Base-by-base conservation (phyloP, 2,329 filamentous ascomycete genomes). In the Davidsoniella eucalypti region DNA sequence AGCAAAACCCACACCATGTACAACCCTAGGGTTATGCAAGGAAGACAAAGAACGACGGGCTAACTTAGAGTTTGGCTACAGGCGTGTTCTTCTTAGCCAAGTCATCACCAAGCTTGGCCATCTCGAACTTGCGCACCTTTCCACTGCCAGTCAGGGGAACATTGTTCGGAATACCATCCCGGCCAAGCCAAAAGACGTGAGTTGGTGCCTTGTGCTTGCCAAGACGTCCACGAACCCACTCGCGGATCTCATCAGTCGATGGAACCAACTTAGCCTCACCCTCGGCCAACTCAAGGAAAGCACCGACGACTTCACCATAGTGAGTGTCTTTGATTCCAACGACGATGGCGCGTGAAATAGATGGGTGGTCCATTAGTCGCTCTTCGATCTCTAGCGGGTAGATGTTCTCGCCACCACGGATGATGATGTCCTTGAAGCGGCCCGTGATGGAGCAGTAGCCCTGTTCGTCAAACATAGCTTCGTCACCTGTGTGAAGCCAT, bases 401-500 rank as follows among this genome's bases (percentile, higher is more conserved):
- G 60, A 72, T 75, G 63, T 86, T 86, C 63, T 85, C 81, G 44
- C 82, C 82, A 50, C 81, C 82, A 57, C 82, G 69, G 54, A 87
- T 87, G 52, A 87, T 85, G 36, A 87, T 85, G 53, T 87, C 83
- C 65, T 87, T 87, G 65, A 85, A 84, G 17, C 82, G 69, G 0
- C 83, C 82, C 0, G 82, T 87, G 56, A 87, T 86, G 5, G 69
- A 71, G 56, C 81, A 85, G 59, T 84, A 84, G 0, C 81, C 82
- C 7, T 76, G 64, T 33, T 77, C 73, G 52, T 86, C 81, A 52
- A 80, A 76, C 5, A 80, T 69, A 33, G 85, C 73, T 55, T 84
- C 72, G 58, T 88, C 83, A 0, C 81, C 81, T 0, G 81, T 84
- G 55, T 78, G 73, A 55, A 63, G 66, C 80, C 82, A 86, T 53